phyloP scores from a whole-genome alignment of 768 basidiomycete genomes.

The Suillus lakei region DNA sequence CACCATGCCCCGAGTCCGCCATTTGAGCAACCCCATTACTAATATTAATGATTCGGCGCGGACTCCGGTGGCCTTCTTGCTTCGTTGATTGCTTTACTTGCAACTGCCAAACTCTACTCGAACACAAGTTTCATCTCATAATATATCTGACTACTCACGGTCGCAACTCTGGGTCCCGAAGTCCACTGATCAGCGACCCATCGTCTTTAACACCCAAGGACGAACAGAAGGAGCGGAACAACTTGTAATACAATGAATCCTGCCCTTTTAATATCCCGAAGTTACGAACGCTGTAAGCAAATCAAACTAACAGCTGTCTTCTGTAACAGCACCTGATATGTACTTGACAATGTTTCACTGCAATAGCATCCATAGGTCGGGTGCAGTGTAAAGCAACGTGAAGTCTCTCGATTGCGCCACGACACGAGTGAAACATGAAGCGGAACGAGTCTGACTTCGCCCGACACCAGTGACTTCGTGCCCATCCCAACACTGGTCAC shows the following conservation, averaged over 20 bases:
- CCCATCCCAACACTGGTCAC: background rate
- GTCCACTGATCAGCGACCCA: background rate
- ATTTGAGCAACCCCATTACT: background rate
- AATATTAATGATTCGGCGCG: background rate
- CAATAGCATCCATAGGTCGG: background rate
- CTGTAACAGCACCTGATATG: background rate
- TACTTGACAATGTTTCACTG: background rate
- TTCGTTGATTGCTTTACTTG: background rate
- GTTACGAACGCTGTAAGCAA: background rate
- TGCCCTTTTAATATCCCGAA: background rate
- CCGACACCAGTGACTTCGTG: background rate
- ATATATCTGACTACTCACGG: background rate
- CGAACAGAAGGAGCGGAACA: background rate
- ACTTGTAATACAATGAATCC: background rate
- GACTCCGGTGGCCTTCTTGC: background rate
- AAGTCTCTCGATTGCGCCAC: background rate
- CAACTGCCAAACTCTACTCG: background rate
- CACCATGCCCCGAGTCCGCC: background rate
- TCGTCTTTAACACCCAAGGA: background rate
- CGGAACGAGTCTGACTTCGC: background rate
- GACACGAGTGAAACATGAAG: background rate
- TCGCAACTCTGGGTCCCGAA: background rate
- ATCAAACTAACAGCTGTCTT: background rate
- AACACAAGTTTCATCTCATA: too few species aligned
- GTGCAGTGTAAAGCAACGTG: background rate